Percentiles rank a stretch among this genome's conserved stretches.
phyloP scores from a whole-genome alignment of 169 alveolate species.

The Plasmodium sp. region DNA sequence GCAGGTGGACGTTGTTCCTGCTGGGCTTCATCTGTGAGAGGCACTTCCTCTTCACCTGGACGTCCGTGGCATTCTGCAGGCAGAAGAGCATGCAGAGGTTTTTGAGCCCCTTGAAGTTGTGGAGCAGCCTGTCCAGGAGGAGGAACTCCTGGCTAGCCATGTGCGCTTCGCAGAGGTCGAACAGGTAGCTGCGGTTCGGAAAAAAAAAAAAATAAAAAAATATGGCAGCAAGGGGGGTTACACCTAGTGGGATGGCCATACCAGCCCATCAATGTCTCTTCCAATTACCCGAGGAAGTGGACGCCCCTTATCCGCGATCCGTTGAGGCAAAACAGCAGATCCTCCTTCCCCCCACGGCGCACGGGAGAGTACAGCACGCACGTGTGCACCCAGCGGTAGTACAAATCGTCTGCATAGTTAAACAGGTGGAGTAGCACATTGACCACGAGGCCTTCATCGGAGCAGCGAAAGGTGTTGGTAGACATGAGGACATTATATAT shows the following conservation, averaged over 20 bases:
- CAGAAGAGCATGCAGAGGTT: constrained; percentile 24
- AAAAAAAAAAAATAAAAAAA: not conserved
- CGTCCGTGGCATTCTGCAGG: constrained; percentile 9
- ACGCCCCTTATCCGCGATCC: not conserved
- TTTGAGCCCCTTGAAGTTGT: constrained; percentile 6
- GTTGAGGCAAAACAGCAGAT: constrained; percentile 17
- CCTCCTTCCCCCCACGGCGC: not conserved
- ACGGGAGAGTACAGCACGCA: not conserved
- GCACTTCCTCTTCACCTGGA: not conserved
- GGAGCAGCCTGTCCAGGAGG: not conserved
- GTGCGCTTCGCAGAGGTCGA: constrained; percentile 7
- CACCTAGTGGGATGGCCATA: not conserved
- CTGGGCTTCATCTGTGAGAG: constrained; percentile 5
- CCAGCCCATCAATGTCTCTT: not conserved
- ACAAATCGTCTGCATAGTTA: constrained; percentile 48
- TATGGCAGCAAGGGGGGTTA: not conserved
- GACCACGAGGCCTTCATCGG: not conserved
- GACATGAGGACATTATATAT: constrained; percentile 26
- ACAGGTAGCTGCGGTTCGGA: constrained; percentile 11
- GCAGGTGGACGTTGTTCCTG: constrained; percentile 1
- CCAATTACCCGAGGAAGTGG: constrained; percentile 16
- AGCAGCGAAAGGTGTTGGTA: constrained; percentile 19
- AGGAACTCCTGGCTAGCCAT: not conserved
- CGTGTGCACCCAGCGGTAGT: not conserved
- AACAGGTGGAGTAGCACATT: constrained; percentile 28